phyloP scores from a whole-genome alignment of 1,284 basidiomycete species.

The Fistulinella cinereoalba region DNA sequence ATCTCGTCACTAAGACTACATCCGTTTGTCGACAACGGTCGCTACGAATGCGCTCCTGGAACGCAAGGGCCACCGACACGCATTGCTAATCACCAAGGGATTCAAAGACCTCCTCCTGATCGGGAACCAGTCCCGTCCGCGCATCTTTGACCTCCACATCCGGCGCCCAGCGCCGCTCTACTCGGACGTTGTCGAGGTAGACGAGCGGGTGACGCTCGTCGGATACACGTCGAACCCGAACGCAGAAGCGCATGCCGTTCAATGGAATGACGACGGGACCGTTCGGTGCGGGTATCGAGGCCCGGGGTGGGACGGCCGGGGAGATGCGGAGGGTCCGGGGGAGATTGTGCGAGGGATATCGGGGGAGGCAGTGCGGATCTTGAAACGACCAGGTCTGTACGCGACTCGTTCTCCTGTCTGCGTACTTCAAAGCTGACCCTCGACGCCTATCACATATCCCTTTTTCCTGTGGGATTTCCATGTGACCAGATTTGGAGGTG shows the following conservation, averaged over 20 bases:
- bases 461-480: no score
- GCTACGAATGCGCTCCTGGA: conserved; percentile 96
- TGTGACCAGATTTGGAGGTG: conserved; percentile 44
- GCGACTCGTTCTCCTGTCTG: no score
- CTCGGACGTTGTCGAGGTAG: conserved; percentile 80
- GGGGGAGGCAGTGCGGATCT: conserved; percentile 88
- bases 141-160: conserved; percentile 87
- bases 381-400: conserved; percentile 69
- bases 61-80: conserved; percentile 89
- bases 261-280: conserved; percentile 69
- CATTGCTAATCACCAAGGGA: conserved; percentile 87
- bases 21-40: conserved; percentile 91
- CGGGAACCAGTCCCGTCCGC: conserved; percentile 90
- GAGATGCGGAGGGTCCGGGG: conserved; percentile 71
- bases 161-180: conserved; percentile 80
- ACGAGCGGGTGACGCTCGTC: conserved; percentile 92
- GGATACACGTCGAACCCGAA: conserved; percentile 90
- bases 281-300: conserved; percentile 72
- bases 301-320: conserved; percentile 64
- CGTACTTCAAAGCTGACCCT: no score
- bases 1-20: conserved; percentile 68
- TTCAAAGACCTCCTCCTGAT: conserved; percentile 91
- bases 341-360: conserved; percentile 80
- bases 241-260: conserved; percentile 69
- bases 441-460: no score